Conservation (phyloP, 441 rosid species). For the Mallotus japonicus region DNA sequence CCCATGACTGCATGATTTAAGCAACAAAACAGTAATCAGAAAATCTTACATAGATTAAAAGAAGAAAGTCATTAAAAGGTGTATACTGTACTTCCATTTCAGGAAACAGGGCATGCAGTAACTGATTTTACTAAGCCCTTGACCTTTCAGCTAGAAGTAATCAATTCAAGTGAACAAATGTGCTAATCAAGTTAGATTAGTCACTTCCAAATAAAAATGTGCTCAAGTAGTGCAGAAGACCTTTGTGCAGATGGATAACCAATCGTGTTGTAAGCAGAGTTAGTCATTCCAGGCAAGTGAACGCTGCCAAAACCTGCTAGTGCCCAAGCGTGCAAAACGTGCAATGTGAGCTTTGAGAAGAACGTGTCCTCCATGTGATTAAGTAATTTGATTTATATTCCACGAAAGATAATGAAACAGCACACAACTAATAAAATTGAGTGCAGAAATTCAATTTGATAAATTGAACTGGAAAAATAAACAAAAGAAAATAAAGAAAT, state of each 20-base stretch:
- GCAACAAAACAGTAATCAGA: constrained; percentile 24
- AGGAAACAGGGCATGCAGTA: constrained; percentile 33
- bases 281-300: constrained; percentile 84
- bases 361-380: constrained; percentile 53
- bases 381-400: constrained; percentile 34
- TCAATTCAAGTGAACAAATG: constrained; percentile 27
- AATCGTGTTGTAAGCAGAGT: constrained; percentile 78
- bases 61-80: constrained; percentile 16
- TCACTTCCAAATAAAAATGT: constrained; percentile 44
- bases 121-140: constrained; percentile 36
- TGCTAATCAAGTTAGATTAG: constrained; percentile 32
- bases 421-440: constrained; percentile 21
- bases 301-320: constrained; percentile 95
- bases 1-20: constrained; percentile 48
- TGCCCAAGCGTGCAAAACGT: constrained; percentile 92
- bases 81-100: constrained; percentile 27
- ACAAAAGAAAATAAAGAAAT: constrained; percentile 14
- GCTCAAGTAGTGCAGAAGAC: constrained; percentile 87
- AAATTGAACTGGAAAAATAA: constrained; percentile 18
- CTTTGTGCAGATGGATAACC: constrained; percentile 93
- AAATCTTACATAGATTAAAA: constrained; percentile 1
- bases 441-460: constrained; percentile 15
- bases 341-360: constrained; percentile 78
- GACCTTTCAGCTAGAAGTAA: constrained; percentile 34
- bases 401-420: constrained; percentile 30